Conservation (phyloP, 192 early-diverging fungal species). For the Mortierella antarctica region DNA sequence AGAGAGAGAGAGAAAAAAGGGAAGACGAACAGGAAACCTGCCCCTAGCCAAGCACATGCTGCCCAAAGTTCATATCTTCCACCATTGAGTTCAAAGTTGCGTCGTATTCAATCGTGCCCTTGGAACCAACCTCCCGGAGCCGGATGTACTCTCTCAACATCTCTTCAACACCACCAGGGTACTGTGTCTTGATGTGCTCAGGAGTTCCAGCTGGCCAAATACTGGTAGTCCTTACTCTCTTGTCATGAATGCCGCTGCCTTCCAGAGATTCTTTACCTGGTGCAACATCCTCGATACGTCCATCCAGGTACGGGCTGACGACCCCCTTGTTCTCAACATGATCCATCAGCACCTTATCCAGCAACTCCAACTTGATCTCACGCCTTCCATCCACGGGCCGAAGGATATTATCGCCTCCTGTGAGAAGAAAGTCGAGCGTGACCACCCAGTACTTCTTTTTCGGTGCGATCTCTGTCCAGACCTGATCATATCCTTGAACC, state of each 20-base stretch:
- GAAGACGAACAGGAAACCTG: background rate
- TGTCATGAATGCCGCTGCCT: background rate
- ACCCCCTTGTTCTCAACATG: constrained; percentile 39
- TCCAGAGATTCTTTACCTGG: background rate
- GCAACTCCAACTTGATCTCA: constrained; percentile 12
- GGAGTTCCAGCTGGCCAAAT: constrained; percentile 30
- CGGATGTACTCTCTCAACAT: constrained; percentile 24
- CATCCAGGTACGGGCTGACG: constrained; percentile 45
- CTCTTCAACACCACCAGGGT: constrained; percentile 30
- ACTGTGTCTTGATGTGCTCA: constrained; percentile 37
- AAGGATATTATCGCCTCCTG: constrained; percentile 73
- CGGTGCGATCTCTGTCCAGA: constrained; percentile 53
- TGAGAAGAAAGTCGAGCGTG: constrained; percentile 68
- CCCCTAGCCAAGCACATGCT: constrained; percentile 4
- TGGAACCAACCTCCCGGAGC: constrained; percentile 5
- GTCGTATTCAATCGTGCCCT: background rate
- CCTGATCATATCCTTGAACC: constrained; percentile 43
- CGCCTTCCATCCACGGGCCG: constrained; percentile 14
- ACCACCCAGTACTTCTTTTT: constrained; percentile 58
- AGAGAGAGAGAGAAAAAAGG: background rate
- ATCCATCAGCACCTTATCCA: constrained; percentile 53
- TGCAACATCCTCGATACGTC: constrained; percentile 42
- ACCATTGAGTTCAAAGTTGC: background rate
- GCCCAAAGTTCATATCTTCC: constrained; percentile 2
- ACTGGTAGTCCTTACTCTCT: background rate